Base-by-base conservation (phyloP, 352 stramenopile species). In the Phytophthora sansomeana region DNA sequence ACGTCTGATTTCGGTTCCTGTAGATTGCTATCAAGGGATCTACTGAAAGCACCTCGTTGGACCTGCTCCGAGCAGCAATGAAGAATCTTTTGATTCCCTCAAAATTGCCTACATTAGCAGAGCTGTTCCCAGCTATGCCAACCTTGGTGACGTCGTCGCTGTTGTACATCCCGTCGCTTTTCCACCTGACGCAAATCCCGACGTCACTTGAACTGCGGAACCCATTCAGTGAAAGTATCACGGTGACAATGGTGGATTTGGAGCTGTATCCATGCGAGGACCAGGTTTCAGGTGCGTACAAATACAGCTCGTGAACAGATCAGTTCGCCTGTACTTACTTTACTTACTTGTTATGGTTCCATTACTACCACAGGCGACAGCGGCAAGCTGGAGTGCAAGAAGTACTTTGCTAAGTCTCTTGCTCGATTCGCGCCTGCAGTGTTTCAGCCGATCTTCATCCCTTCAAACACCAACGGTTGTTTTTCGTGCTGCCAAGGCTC, bases 181-280 rank as follows among this genome's bases (percentile, higher is more conserved):
- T 93, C 24, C 83, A 96, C 28, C 65, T 92, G 51, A 83, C 71
- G 14, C 69, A 69, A 24, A 89, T 96, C 36, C 82, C 85, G 19
- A 94, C 84, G 7, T 79, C 87, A 28, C 68, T 96, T 13, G 76
- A 88, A 54, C 53, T 96, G 57, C 82, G 84, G 1, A 96, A 96
- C 46, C 85, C 87, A 16, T 96, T 96, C 60, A 89, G 75, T 58
- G 83, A 94, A 63, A 82, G 60, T 38, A 94, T 96, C 58, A 90
- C 83, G 8, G 69, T 96, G 35, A 87, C 73, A 6, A 65, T 38
- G 6, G 78, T 90, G 8, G 85, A 93, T 55, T 50, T 96, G 21
- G 48, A 87, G 69, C 59, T 96, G 17, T 96, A 91, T 57, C 87
- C 87, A 17, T 96, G 87, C 39, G 67, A 91, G 63, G 74, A 81